Conservation (phyloP, 2,329 filamentous ascomycete species). For the Pseudogymnoascus sp. region DNA sequence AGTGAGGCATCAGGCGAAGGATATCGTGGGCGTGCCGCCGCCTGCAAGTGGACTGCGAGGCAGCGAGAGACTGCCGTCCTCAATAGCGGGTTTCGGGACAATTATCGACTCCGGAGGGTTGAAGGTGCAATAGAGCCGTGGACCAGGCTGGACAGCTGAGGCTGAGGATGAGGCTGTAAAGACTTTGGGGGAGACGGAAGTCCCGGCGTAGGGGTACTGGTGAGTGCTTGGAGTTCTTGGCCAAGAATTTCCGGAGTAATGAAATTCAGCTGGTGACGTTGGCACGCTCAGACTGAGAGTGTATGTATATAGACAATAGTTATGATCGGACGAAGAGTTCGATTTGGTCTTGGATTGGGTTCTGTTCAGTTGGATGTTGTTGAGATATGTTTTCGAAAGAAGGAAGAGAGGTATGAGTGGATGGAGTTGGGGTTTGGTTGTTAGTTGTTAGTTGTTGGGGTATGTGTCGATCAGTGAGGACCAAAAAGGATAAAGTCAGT, state of each 20-base stretch:
- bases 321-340: background rate
- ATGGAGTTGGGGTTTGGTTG: background rate
- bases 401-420: background rate
- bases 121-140: background rate
- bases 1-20: conserved; percentile 2
- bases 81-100: conserved; percentile 5
- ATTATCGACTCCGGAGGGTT: background rate
- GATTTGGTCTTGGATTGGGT: background rate
- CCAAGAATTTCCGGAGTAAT: background rate
- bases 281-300: background rate
- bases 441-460: conserved; percentile 4
- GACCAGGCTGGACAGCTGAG: background rate
- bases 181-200: background rate
- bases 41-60: conserved; percentile 4
- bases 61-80: conserved; percentile 4
- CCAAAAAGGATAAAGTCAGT: conserved; percentile 6
- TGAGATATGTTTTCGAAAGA: background rate
- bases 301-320: background rate
- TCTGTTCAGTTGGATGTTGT: background rate
- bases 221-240: background rate
- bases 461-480: conserved; percentile 3
- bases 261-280: background rate
- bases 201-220: background rate
- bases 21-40: conserved; percentile 3
- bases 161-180: background rate